These are phyloP conservation scores for Geotrichum ghanense DNA, from an alignment of 805 yeast genomes.

Conservation along the genomic window DNA sequence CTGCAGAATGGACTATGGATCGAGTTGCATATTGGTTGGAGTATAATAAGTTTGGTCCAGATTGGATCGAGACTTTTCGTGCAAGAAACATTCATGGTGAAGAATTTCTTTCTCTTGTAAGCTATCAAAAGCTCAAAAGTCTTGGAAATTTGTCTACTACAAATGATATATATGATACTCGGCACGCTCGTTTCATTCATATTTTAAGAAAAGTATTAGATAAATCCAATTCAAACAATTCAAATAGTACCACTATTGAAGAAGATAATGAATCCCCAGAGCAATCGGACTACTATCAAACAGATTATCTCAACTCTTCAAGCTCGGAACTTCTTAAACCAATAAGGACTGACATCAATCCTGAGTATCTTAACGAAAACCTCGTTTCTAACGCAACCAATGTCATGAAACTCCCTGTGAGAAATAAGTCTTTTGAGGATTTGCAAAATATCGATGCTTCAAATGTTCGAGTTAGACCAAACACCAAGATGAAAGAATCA, in stretches of 20 bases:
- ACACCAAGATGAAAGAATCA: neutral
- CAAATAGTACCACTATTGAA: constrained; percentile 4
- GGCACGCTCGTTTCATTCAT: constrained; percentile 48
- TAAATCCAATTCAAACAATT: constrained; percentile 13
- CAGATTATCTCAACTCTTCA: neutral
- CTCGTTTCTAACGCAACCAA: neutral
- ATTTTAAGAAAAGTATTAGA: constrained; percentile 36
- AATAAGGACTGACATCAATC: neutral
- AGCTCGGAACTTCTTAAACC: neutral
- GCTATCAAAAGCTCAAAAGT: constrained; percentile 48
- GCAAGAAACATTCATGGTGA: constrained; percentile 48
- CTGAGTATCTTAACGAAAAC: neutral
- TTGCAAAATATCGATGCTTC: neutral
- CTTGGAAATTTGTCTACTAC: constrained; percentile 28
- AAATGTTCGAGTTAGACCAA: neutral
- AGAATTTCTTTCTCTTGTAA: constrained; percentile 53
- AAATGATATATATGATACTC: constrained; percentile 31
- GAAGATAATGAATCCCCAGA: neutral
- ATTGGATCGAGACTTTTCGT: constrained; percentile 62
- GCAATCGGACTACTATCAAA: neutral
- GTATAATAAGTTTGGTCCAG: constrained; percentile 51
- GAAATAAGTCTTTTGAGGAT: neutral
- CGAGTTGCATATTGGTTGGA: constrained; percentile 61
- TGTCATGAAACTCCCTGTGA: neutral
- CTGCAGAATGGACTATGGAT: constrained; percentile 61